Percentiles rank a stretch among this genome's conserved stretches.
Conservation (phyloP, 106 monocot species). For the Platanthera guangdongensis region DNA sequence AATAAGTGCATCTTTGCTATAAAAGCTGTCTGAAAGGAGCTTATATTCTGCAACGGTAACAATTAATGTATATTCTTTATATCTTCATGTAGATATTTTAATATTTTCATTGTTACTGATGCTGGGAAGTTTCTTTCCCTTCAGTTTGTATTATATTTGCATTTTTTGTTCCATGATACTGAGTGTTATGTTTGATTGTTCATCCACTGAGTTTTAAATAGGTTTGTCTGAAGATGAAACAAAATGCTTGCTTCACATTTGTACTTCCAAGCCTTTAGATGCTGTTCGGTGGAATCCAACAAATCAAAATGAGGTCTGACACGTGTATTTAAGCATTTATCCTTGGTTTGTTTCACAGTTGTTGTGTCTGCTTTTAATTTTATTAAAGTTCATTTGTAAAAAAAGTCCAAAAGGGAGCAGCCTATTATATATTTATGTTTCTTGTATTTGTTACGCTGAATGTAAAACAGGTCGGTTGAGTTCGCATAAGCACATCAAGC, state of each 20-base stretch:
- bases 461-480: too few relatives aligned
- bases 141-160: not conserved
- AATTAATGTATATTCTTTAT: not conserved
- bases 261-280: constrained; percentile 34
- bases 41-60: too few relatives aligned
- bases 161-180: not conserved
- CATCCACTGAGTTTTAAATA: constrained; percentile 7
- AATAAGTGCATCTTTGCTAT: not conserved
- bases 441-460: too few relatives aligned
- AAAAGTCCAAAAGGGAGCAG: too few relatives aligned
- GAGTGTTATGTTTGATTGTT: constrained; percentile 1
- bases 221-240: constrained; percentile 35
- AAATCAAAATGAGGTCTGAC: constrained; percentile 83
- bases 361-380: not conserved
- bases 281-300: constrained; percentile 73
- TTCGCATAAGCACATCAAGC: too few relatives aligned
- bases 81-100: not conserved
- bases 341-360: not conserved
- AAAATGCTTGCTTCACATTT: constrained; percentile 52
- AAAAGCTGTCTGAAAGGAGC: not conserved
- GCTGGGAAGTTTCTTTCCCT: not conserved
- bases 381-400: too few relatives aligned
- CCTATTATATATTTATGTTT: too few relatives aligned
- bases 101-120: not conserved
- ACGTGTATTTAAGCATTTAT: not conserved